These are phyloP conservation scores for Aspergillus brasiliensis DNA, from an alignment of 2,329 filamentous ascomycete species.

Conservation along the genomic window DNA sequence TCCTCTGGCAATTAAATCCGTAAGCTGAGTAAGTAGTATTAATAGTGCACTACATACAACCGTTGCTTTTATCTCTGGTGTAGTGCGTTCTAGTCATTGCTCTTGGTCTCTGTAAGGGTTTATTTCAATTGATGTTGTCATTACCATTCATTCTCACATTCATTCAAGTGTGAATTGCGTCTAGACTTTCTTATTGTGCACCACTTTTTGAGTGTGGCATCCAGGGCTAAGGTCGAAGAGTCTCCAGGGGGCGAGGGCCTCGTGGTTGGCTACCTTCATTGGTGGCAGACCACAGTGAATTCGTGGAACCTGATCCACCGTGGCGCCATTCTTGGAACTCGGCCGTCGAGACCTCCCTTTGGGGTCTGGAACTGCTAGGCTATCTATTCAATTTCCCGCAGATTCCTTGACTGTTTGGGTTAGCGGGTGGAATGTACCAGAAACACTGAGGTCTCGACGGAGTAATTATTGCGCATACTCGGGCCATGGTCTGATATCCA, in stretches of 20 bases:
- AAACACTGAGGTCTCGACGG: conserved; percentile 10
- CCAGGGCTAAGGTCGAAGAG: not conserved
- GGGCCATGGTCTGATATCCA: no score
- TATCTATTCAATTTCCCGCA: not conserved
- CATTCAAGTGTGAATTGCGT: no score
- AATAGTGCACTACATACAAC: no score
- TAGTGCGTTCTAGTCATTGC: no score
- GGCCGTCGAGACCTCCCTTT: no score
- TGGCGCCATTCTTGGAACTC: not conserved
- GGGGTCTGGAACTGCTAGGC: not conserved
- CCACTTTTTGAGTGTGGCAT: not conserved
- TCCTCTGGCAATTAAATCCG: no score
- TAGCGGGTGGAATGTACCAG: not conserved
- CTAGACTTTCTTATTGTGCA: not conserved
- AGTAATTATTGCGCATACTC: no score
- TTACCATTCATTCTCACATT: no score
- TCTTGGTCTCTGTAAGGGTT: no score
- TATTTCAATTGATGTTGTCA: no score
- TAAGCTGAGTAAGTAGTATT: no score
- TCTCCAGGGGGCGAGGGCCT: not conserved
- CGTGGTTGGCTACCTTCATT: not conserved
- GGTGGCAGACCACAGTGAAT: not conserved
- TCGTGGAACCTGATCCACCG: not conserved
- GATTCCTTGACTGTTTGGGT: not conserved
- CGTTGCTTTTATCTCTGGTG: no score